These are phyloP conservation scores for Phalaenopsis aphrodite DNA, from an alignment of 106 monocot species.

Conservation along the genomic window DNA sequence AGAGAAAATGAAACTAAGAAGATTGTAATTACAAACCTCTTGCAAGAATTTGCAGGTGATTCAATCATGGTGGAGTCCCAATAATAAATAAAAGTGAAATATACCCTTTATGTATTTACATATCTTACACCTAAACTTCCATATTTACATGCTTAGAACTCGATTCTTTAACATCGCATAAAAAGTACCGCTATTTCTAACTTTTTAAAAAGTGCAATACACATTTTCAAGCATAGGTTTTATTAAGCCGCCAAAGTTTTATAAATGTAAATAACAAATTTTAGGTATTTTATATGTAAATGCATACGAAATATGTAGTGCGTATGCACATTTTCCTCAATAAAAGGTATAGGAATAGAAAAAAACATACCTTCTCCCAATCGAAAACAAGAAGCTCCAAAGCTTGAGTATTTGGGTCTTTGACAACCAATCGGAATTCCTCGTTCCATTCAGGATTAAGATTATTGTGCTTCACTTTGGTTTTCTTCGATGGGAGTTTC, in stretches of 20 bases:
- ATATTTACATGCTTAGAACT: too few relatives aligned
- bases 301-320: background rate
- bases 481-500: constrained; percentile 50
- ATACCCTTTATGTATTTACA: too few relatives aligned
- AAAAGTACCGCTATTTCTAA: too few relatives aligned
- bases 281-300: background rate
- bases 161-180: too few relatives aligned
- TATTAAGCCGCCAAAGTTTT: too few relatives aligned
- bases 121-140: too few relatives aligned
- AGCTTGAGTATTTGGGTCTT: constrained; percentile 44
- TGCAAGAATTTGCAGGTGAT: background rate
- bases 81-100: background rate
- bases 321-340: too few relatives aligned
- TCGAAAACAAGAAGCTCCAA: constrained; percentile 50
- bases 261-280: too few relatives aligned
- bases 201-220: too few relatives aligned
- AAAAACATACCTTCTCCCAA: constrained; percentile 49
- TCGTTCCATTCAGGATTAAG: constrained; percentile 75
- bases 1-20: background rate
- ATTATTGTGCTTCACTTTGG: constrained; percentile 51
- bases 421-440: constrained; percentile 57
- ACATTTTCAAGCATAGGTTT: too few relatives aligned
- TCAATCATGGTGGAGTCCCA: background rate
- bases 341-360: too few relatives aligned
- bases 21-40: background rate